Percentiles rank a stretch among this genome's conserved stretches.
Conservation (phyloP, 2,329 filamentous ascomycete genomes). For the Ophiostoma sp. region DNA sequence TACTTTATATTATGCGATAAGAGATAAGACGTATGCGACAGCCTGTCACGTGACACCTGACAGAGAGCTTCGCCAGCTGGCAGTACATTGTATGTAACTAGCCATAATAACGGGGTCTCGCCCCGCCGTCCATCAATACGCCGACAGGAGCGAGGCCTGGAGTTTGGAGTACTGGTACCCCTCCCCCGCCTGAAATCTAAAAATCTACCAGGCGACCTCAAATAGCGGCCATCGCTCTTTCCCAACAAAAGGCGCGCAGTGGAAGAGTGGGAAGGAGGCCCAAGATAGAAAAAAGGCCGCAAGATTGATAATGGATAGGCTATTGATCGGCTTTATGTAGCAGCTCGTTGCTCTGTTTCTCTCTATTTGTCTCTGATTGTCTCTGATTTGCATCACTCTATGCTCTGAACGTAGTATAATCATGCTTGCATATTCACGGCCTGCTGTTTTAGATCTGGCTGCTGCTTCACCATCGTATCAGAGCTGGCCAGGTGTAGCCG, state of each 20-base stretch:
- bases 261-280: background rate
- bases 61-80: slow-evolving; percentile 1
- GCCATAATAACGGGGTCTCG: background rate
- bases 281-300: slow-evolving; percentile 11
- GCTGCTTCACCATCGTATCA: background rate
- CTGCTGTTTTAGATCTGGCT: background rate
- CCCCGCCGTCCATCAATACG: background rate
- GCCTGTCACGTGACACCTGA: background rate
- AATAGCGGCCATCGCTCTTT: slow-evolving; percentile 1
- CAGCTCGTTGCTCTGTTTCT: background rate
- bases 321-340: slow-evolving; percentile 2
- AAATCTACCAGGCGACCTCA: slow-evolving; percentile 5
- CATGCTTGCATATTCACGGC: background rate
- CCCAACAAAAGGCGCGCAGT: background rate
- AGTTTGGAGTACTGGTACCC: background rate
- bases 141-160: background rate
- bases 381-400: too few species aligned
- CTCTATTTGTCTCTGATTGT: too few species aligned
- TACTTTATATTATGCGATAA: background rate
- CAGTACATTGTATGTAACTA: background rate
- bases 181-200: slow-evolving; percentile 2
- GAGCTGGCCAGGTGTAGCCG: background rate
- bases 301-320: background rate
- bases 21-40: background rate
- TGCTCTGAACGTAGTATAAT: too few species aligned